These are phyloP conservation scores for Naganishia sp. DNA, from an alignment of 1,284 basidiomycete genomes.

Conservation along the genomic window DNA sequence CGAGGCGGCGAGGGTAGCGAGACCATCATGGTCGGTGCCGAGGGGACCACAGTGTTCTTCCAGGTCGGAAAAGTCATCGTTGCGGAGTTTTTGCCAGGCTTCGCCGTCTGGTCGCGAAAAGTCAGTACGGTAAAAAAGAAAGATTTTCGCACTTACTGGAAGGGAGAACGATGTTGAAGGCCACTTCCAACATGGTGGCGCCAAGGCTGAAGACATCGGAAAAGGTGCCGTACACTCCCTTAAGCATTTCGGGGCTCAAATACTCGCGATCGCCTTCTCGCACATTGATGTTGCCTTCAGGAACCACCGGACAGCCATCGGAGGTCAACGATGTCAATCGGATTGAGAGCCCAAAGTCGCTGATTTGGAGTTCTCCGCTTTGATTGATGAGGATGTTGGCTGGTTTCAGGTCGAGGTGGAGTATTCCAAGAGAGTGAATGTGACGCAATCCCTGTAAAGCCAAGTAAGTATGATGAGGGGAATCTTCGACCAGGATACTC, in stretches of 20 bases:
- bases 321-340: slow-evolving; percentile 21
- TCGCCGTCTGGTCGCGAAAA: slow-evolving; percentile 56
- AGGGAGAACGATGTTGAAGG: slow-evolving; percentile 90
- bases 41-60: slow-evolving; percentile 55
- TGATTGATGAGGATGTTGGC: slow-evolving; percentile 90
- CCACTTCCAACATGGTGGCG: slow-evolving; percentile 89
- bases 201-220: slow-evolving; percentile 96
- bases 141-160: slow-evolving; percentile 69
- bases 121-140: not conserved
- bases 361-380: slow-evolving; percentile 88
- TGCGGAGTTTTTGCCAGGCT: slow-evolving; percentile 88
- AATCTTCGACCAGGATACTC: not conserved
- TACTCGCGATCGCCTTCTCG: slow-evolving; percentile 96
- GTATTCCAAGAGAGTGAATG: slow-evolving; percentile 80
- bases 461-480: not conserved
- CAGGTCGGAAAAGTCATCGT: slow-evolving; percentile 87
- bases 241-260: slow-evolving; percentile 89
- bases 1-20: slow-evolving; percentile 23
- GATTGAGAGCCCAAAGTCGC: slow-evolving; percentile 90
- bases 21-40: not conserved
- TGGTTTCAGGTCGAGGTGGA: slow-evolving; percentile 95
- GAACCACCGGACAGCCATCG: slow-evolving; percentile 20
- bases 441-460: slow-evolving; percentile 71
- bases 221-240: slow-evolving; percentile 81
- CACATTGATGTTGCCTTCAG: slow-evolving; percentile 39